Evolutionary conservation across 169 alveolate species (phyloP), one percentile per base, ranked within the genome.

Genomic region (Plasmodium falciparum): DNA sequence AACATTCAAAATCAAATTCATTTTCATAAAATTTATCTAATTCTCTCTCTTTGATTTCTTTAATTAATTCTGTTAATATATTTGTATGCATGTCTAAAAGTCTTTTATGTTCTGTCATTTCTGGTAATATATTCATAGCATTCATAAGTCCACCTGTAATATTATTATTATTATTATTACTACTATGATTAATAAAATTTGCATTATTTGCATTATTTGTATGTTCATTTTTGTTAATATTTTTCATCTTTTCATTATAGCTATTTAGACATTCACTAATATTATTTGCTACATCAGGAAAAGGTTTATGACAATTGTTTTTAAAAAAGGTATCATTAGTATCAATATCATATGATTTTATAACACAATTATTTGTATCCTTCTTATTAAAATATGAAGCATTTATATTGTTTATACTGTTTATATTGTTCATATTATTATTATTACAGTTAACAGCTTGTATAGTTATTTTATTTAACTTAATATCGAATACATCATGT

Each of bases 51-150:
- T 93, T 95, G 12, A 95, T 95, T 22, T 89, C 93, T 70, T 95
- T 95, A 1, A 95, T 97, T 54, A 95, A 78, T 22, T 92, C 94
- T 15, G 97, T 95, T 15, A 96, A 95, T 72, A 95, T 88, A 73
- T 95, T 95, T 43, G 97, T 95, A 73, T 95, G 97, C 91, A 94
- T 95, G 65, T 95, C 97, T 71, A 95, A 62, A 5, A 94, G 59
- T 22, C 97, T 73, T 86, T 95, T 95, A 91, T 95, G 96, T 91
- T 95, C 97, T 17, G 96, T 93, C 94, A 95, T 93, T 65, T 95
- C 97, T 12, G 97, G 97, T 15, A 95, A 74, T 29, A 97, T 95
- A 22, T 95, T 94, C 90, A 95, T 93, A 26, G 97, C 97, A n/a
- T 73, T 88, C 88, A 92, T 94, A 49, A 94, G 66, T 49, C 94